These are phyloP conservation scores for Hymenochaete sp. DNA, from an alignment of 1,284 basidiomycete genomes.

Conservation along the genomic window DNA sequence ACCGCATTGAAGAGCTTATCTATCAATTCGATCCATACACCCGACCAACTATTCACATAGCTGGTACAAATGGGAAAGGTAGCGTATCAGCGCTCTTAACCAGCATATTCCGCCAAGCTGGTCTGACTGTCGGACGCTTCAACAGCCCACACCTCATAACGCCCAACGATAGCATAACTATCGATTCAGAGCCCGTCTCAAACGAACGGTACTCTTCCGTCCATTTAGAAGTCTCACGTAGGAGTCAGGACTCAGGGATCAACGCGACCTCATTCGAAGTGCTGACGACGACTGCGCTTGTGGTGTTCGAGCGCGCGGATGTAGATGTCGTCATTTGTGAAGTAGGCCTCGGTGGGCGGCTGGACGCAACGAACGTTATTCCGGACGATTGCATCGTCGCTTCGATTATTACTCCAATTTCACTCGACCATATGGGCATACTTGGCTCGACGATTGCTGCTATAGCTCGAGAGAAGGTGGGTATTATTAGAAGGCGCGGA, in stretches of 20 bases:
- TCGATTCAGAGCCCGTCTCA: conserved; percentile 54
- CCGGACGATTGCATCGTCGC: conserved; percentile 61
- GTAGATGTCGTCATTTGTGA: conserved; percentile 86
- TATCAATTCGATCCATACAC: conserved; percentile 53
- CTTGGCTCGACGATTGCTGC: conserved; percentile 69
- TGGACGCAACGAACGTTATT: conserved; percentile 92
- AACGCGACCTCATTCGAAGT: conserved; percentile 76
- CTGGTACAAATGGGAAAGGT: conserved; percentile 98
- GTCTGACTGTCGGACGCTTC: conserved; percentile 68
- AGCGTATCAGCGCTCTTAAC: conserved; percentile 81
- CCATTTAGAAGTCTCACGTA: conserved; percentile 41
- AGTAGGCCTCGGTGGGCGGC: conserved; percentile 88
- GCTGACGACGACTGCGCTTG: conserved; percentile 71
- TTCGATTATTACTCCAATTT: conserved; percentile 79
- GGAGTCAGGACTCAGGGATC: conserved; percentile 38
- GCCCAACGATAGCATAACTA: conserved; percentile 68
- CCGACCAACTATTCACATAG: conserved; percentile 85
- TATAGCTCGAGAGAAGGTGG: conserved; percentile 81
- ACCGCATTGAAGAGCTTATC: conserved; percentile 59
- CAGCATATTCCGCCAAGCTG: conserved; percentile 53
- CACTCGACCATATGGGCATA: conserved; percentile 88
- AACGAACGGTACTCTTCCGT: conserved; percentile 42
- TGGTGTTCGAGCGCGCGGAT: conserved; percentile 55
- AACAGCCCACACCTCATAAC: conserved; percentile 89
- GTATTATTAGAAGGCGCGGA: conserved; percentile 63